These are phyloP conservation scores for Calonectria pseudoreteaudii DNA, from an alignment of 2,329 filamentous ascomycete genomes.

Conservation along the genomic window DNA sequence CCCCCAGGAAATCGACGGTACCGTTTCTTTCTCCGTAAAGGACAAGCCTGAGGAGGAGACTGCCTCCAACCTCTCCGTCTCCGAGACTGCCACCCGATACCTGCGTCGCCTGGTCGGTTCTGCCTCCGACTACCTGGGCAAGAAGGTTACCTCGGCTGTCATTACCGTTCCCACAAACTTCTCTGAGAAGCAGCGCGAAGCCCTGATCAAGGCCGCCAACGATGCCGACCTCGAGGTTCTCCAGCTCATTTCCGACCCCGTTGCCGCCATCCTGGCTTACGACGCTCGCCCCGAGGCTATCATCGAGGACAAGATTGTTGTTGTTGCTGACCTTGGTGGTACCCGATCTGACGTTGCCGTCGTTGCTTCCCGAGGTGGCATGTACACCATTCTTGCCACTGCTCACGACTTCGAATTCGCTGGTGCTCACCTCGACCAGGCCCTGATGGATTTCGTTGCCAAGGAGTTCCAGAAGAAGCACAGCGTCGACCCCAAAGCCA, in stretches of 20 bases:
- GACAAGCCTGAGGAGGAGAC: slow-evolving; percentile 76
- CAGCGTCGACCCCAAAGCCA: slow-evolving; percentile 86
- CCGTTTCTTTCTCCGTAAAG: slow-evolving; percentile 84
- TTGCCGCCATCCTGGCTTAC: slow-evolving; percentile 90
- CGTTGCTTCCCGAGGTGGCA: slow-evolving; percentile 89
- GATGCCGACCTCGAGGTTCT: slow-evolving; percentile 88
- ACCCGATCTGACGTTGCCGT: slow-evolving; percentile 93
- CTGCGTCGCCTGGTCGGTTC: slow-evolving; percentile 83
- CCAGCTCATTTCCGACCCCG: slow-evolving; percentile 92
- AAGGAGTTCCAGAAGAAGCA: slow-evolving; percentile 99
- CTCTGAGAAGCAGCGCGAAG: slow-evolving; percentile 85
- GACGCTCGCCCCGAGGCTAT: slow-evolving; percentile 84
- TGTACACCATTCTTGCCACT: slow-evolving; percentile 95
- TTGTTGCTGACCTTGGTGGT: slow-evolving; percentile 93
- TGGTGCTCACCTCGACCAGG: slow-evolving; percentile 87
- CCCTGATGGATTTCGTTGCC: slow-evolving; percentile 94
- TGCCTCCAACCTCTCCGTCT: slow-evolving; percentile 77
- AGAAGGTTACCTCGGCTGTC: slow-evolving; percentile 93
- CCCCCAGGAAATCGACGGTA: slow-evolving; percentile 78
- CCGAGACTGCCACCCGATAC: slow-evolving; percentile 87
- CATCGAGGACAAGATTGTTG: slow-evolving; percentile 85
- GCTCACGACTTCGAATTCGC: slow-evolving; percentile 96
- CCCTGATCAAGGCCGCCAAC: slow-evolving; percentile 81
- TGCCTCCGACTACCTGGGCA: slow-evolving; percentile 92
- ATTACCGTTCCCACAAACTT: slow-evolving; percentile 96